Evolutionary conservation across 441 rosid genomes (phyloP).

Genomic region (Sinapis alba): DNA sequence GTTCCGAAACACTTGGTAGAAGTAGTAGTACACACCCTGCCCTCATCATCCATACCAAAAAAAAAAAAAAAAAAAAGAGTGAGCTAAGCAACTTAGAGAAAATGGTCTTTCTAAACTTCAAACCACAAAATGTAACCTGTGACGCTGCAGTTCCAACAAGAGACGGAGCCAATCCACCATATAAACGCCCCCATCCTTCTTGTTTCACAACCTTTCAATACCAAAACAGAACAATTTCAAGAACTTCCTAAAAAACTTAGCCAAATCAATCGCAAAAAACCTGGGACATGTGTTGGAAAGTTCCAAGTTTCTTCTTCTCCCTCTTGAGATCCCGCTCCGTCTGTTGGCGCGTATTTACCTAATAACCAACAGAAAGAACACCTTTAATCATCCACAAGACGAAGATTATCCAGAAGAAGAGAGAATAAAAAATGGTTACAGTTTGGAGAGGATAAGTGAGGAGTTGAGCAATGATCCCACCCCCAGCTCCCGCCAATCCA

Average conservation of each 20-base stretch:
- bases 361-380: slow-evolving; percentile 14
- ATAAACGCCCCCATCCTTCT: slow-evolving; percentile 90
- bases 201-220: slow-evolving; percentile 70
- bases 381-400: background rate
- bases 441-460: slow-evolving; percentile 98
- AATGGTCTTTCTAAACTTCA: background rate
- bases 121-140: slow-evolving; percentile 57
- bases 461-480: slow-evolving; percentile 97
- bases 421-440: slow-evolving; percentile 42
- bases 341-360: slow-evolving; percentile 95
- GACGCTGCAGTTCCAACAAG: slow-evolving; percentile 87
- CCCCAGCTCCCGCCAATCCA: slow-evolving; percentile 97
- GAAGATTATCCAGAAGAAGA: background rate
- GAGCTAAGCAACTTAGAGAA: slow-evolving; percentile 38
- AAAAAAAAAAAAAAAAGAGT: slow-evolving; percentile 33
- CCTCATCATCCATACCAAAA: slow-evolving; percentile 46
- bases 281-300: slow-evolving; percentile 77
- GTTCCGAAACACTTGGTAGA: slow-evolving; percentile 97
- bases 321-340: slow-evolving; percentile 84
- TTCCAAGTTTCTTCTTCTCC: slow-evolving; percentile 73
- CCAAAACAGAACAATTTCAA: slow-evolving; percentile 12
- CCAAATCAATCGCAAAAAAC: slow-evolving; percentile 33
- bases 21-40: slow-evolving; percentile 97
- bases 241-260: background rate
- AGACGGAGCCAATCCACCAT: slow-evolving; percentile 85